Percentiles rank a stretch among this genome's conserved stretches.
phyloP scores from a whole-genome alignment of 805 yeast genomes.

The Babjeviella inositovora region DNA sequence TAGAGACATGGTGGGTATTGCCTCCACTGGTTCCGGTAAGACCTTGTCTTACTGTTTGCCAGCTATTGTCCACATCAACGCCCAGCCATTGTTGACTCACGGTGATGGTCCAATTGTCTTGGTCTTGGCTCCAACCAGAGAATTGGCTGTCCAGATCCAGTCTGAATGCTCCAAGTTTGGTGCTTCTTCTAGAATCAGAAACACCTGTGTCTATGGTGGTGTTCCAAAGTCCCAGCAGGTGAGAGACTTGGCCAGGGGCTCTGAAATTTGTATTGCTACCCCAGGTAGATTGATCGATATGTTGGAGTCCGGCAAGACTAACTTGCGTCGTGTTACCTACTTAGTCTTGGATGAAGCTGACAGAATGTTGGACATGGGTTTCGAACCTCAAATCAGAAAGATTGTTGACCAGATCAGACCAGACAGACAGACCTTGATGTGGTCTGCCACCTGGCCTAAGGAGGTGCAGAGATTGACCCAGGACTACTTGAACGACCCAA shows the following conservation, averaged over 20 bases:
- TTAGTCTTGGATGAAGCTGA: slow-evolving; percentile 98
- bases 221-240: slow-evolving; percentile 97
- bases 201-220: slow-evolving; percentile 98
- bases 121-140: slow-evolving; percentile 97
- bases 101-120: slow-evolving; percentile 98
- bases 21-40: slow-evolving; percentile 98
- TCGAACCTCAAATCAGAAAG: slow-evolving; percentile 98
- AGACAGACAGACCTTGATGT: slow-evolving; percentile 97
- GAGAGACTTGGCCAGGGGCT: slow-evolving; percentile 90
- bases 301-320: slow-evolving; percentile 91
- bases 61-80: slow-evolving; percentile 93
- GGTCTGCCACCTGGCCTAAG: slow-evolving; percentile 99
- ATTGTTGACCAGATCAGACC: slow-evolving; percentile 97
- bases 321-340: slow-evolving; percentile 90
- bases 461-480: slow-evolving; percentile 87
- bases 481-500: slow-evolving; percentile 84
- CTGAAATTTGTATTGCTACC: slow-evolving; percentile 92
- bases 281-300: slow-evolving; percentile 98
- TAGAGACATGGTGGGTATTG: slow-evolving; percentile 98
- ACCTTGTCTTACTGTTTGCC: slow-evolving; percentile 95
- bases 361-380: slow-evolving; percentile 99
- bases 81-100: slow-evolving; percentile 82
- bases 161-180: slow-evolving; percentile 93
- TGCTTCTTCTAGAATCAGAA: slow-evolving; percentile 79
- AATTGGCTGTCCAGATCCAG: slow-evolving; percentile 95